Conservation (phyloP, 176 grass and related monocot species). For the Oryza coarctata region DNA sequence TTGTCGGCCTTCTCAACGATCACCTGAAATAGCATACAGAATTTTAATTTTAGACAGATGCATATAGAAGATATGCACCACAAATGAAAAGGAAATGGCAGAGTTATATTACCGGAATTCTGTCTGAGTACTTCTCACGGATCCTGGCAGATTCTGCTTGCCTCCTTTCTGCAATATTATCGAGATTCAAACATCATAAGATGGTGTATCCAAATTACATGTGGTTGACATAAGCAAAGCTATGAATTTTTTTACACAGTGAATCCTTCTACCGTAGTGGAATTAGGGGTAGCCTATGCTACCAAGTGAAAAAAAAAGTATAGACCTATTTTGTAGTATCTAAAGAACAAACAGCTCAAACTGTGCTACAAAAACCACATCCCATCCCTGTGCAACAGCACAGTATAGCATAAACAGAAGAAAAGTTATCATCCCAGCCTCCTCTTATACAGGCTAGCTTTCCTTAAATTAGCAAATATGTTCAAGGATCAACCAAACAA, state of each 20-base stretch:
- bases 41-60: constrained; percentile 21
- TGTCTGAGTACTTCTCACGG: constrained; percentile 80
- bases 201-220: background rate
- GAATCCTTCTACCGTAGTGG: background rate
- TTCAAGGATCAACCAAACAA: background rate
- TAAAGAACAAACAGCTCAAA: constrained; percentile 3
- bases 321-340: background rate
- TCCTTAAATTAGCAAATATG: background rate
- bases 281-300: background rate
- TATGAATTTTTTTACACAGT: background rate
- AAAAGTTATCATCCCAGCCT: background rate
- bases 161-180: constrained; percentile 63
- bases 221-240: background rate
- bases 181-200: background rate
- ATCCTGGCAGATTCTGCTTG: constrained; percentile 78
- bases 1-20: constrained; percentile 93
- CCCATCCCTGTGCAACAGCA: background rate
- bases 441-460: background rate
- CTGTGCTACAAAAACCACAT: background rate
- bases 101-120: constrained; percentile 69
- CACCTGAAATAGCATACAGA: constrained; percentile 57
- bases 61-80: background rate
- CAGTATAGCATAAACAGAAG: background rate
- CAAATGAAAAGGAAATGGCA: background rate
- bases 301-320: background rate